phyloP scores from a whole-genome alignment of 1,139 yeast genomes.

The Hemisphaericaspora subhashii region DNA sequence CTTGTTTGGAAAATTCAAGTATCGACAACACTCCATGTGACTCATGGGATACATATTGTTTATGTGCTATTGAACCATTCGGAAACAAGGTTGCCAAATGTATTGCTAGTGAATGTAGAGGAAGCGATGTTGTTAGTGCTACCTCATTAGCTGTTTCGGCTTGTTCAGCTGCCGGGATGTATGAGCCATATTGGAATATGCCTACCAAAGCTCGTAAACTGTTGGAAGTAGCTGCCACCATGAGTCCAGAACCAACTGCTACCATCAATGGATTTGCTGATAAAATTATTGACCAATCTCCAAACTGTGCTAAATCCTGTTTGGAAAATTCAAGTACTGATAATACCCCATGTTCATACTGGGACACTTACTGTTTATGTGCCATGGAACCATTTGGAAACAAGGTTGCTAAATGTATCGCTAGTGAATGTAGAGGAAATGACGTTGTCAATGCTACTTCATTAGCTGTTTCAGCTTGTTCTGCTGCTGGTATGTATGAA shows the following conservation, averaged over 20 bases:
- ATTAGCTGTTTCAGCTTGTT: constrained; percentile 28
- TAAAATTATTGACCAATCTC: constrained; percentile 25
- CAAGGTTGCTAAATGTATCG: constrained; percentile 30
- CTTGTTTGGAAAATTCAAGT: constrained; percentile 10
- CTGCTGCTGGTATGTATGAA: constrained; percentile 26
- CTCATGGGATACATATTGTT: constrained; percentile 41
- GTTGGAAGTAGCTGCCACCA: constrained; percentile 30
- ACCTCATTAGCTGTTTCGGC: constrained; percentile 27
- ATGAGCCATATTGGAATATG: constrained; percentile 25
- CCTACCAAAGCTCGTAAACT: constrained; percentile 29
- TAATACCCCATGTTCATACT: constrained; percentile 37
- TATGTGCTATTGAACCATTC: constrained; percentile 35
- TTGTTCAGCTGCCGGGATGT: constrained; percentile 29
- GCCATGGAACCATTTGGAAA: constrained; percentile 32
- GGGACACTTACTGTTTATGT: constrained; percentile 42
- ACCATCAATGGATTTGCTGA: constrained; percentile 41
- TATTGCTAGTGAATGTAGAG: constrained; percentile 28
- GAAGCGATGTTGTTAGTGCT: constrained; percentile 23
- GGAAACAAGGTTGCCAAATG: constrained; percentile 29
- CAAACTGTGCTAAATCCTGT: constrained; percentile 24
- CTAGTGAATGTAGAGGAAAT: constrained; percentile 25
- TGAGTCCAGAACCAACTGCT: constrained; percentile 23
- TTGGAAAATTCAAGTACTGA: constrained; percentile 15
- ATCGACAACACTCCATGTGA: constrained; percentile 34
- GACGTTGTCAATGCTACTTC: constrained; percentile 24